Base-by-base conservation (phyloP, 129 eudicot genomes). In the Calendula officinalis region DNA sequence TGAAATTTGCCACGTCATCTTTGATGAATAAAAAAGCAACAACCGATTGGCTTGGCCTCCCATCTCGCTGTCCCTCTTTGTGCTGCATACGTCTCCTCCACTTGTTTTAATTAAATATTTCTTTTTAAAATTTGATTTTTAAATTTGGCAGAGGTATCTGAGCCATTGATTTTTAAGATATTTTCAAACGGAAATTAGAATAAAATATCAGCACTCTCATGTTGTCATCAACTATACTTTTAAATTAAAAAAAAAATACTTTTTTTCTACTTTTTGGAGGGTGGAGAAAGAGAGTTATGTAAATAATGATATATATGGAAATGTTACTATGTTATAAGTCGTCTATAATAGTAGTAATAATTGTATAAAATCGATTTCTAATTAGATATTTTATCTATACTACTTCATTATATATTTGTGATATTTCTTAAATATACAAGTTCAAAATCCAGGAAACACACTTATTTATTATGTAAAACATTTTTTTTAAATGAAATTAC, bases 1-100 rank as follows among this genome's bases (percentile, higher is more conserved):
- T 68, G 71, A 64, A 73, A 83, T 37, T 70, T 55, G 94, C 86
- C 91, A 88, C 82, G 89, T 84, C 52, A 35, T 32, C 38, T 30
- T 43, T 33, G n/a, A 78, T 69, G 66, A 62, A 49, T 5, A 50
- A 22, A 78, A 76, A 81, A 76, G 83, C 60, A 69, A 71, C 10
- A 42, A 7, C 62, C 67, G 68, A 75, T 61, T 79, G 77, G 79
- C 74, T 61, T 79, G 77, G 79, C 74, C 75, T 0, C 30, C 30
- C 30, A 22, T 72, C 68, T 56, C 12, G 56, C 47, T 60, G 56
- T 13, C 57, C 70, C 62, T 63, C 59, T 50, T 22, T 1, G 67
- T 76, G 80, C 62, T 66, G 74, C 76, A 9, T 59, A 77, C 55
- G 62, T 70, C 62, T 77, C 71, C 66, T 51, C 81, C 76, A 70